Percentiles rank a stretch among this genome's conserved stretches.
phyloP scores from a whole-genome alignment of 2,329 filamentous ascomycete species.

The Pyrenophora tritici-repentis region DNA sequence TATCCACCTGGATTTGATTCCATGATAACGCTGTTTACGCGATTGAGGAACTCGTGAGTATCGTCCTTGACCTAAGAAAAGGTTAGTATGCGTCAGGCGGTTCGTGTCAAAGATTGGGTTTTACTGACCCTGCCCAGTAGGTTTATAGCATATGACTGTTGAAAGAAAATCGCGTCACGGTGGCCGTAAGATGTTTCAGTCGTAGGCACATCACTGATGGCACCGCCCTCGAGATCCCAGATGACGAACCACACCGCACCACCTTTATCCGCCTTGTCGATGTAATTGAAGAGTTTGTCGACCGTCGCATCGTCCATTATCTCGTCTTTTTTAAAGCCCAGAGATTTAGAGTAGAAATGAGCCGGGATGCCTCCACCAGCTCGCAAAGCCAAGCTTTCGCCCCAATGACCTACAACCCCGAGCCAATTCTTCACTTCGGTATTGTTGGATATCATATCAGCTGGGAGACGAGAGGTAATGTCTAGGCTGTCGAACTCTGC shows the following conservation, averaged over 20 bases:
- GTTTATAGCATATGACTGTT: conserved; percentile 47
- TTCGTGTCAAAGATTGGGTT: background rate
- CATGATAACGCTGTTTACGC: conserved; percentile 48
- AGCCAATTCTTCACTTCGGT: conserved; percentile 41
- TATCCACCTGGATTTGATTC: conserved; percentile 37
- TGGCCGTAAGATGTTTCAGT: conserved; percentile 43
- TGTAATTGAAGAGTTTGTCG: conserved; percentile 41
- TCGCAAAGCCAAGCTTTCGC: conserved; percentile 38
- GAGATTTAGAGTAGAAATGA: conserved; percentile 45
- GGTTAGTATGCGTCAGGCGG: background rate
- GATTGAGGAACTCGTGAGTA: conserved; percentile 48
- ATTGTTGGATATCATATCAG: conserved; percentile 20
- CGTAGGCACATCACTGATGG: conserved; percentile 37
- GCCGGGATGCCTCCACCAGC: conserved; percentile 36
- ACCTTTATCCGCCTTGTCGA: conserved; percentile 41
- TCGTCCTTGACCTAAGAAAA: conserved; percentile 31
- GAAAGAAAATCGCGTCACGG: conserved; percentile 42
- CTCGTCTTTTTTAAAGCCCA: conserved; percentile 41
- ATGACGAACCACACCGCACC: conserved; percentile 42
- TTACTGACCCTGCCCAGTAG: conserved; percentile 27
- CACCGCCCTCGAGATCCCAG: conserved; percentile 44
- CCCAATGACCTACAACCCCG: conserved; percentile 41
- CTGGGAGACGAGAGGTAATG: conserved; percentile 33
- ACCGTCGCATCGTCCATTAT: conserved; percentile 35
- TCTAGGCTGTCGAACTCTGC: conserved; percentile 43